Evolutionary conservation across 805 yeast species (phyloP), one percentile per base, ranked within the genome.

Genomic region (Kazachstania africana): DNA sequence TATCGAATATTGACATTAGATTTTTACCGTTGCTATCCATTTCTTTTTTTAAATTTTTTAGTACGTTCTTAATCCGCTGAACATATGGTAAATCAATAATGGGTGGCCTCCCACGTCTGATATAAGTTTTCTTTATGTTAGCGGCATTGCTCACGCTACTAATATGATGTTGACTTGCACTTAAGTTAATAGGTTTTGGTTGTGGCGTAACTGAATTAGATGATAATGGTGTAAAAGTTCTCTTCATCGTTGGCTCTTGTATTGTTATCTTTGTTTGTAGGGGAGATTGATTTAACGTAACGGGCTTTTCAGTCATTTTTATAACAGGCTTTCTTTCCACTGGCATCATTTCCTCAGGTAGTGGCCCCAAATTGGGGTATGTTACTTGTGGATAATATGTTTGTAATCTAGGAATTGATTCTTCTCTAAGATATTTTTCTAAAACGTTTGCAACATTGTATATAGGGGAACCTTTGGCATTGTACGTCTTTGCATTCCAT

Each of bases 401-500:
- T 27, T 51, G 41, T 30, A 63, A 45, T 15, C 43, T 48, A 12
- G 61, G 56, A 34, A 68, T 45, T 28, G 61, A 40, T 26, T 53
- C 43, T 19, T 61, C 47, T n/a, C 45, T 53, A 18, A 60, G 48
- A 28, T 48, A 65, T n/a, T 57, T 60, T 24, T 65, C 72, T 12
- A 63, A 35, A 4, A 60, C 73, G 1, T 57, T 72, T 0, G 76
- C 95, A 44, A 78, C 80, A 16, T 64, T 63, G 55, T 78, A 80
- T 32, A 80, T 78, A 12, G 62, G 61, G 1, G 85, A 72, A 10
- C 67, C 75, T 39, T 74, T 75, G 36, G 74, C 75, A 55, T 88
- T 88, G 56, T 78, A 88, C 28, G 77, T 70, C 37, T 82, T 71
- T 3, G 96, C 95, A 50, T 88, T 88, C 85, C 94, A 83, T 1